These are phyloP conservation scores for Teunomyces funiuensis DNA, from an alignment of 805 yeast species.

Conservation along the genomic window DNA sequence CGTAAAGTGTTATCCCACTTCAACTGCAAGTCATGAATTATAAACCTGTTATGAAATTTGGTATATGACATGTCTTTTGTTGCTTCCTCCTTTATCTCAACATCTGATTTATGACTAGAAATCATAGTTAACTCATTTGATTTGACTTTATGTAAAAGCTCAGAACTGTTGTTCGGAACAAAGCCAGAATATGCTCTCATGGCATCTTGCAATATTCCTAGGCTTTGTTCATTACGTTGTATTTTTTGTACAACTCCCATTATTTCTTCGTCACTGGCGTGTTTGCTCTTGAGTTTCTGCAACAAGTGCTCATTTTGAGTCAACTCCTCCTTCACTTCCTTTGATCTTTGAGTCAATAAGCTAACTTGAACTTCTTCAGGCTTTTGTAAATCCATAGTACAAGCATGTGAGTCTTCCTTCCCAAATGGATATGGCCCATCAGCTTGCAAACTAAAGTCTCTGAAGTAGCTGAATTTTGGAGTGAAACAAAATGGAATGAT, in stretches of 20 bases:
- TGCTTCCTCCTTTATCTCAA: constrained; percentile 24
- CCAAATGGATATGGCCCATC: constrained; percentile 60
- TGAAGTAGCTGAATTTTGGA: constrained; percentile 60
- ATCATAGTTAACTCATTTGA: constrained; percentile 26
- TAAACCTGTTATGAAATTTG: constrained; percentile 65
- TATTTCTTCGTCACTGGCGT: not conserved
- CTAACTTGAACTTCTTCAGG: constrained; percentile 56
- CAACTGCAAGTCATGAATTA: constrained; percentile 67
- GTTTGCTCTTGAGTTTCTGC: constrained; percentile 9
- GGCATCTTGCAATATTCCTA: constrained; percentile 25
- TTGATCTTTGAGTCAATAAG: constrained; percentile 32
- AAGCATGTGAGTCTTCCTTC: constrained; percentile 60
- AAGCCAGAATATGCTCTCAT: constrained; percentile 17
- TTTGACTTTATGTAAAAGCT: constrained; percentile 9
- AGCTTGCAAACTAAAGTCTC: constrained; percentile 48
- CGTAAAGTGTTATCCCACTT: constrained; percentile 78
- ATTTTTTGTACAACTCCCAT: constrained; percentile 21
- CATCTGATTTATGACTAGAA: constrained; percentile 28
- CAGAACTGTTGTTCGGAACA: constrained; percentile 3
- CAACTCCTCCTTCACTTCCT: constrained; percentile 14
- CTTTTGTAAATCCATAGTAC: constrained; percentile 53
- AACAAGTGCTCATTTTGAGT: constrained; percentile 13
- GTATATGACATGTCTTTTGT: constrained; percentile 23
- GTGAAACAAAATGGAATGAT: constrained; percentile 49
- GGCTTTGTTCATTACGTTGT: constrained; percentile 18